Conservation (phyloP, 495 filamentous ascomycete genomes). For the Umbilicaria muhlenbergii region DNA sequence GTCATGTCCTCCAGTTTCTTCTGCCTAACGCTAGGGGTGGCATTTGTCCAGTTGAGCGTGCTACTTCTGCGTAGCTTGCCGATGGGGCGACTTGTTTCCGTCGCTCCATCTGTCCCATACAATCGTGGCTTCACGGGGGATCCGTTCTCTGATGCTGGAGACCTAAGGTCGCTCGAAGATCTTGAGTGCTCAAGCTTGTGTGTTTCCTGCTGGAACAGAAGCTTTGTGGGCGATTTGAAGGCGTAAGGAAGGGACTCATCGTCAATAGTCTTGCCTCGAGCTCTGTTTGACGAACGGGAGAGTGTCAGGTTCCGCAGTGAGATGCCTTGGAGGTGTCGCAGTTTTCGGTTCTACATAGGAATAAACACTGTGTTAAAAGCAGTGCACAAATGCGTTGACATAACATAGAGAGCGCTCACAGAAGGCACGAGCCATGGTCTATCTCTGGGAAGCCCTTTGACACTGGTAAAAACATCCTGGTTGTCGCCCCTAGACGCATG, state of each 20-base stretch:
- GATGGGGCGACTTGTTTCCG: conserved; percentile 13
- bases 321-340: conserved; percentile 78
- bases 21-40: conserved; percentile 53
- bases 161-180: conserved; percentile 55
- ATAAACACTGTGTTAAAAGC: conserved; percentile 5
- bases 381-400: conserved; percentile 7
- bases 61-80: conserved; percentile 42
- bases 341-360: conserved; percentile 54
- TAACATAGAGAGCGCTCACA: conserved; percentile 17
- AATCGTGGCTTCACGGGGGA: neutral
- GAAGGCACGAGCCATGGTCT: conserved; percentile 33
- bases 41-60: conserved; percentile 49
- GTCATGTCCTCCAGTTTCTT: conserved; percentile 60
- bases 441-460: conserved; percentile 18
- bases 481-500: too few relatives aligned
- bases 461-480: neutral
- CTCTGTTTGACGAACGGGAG: conserved; percentile 26
- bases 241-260: conserved; percentile 60
- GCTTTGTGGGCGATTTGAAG: conserved; percentile 55
- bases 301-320: conserved; percentile 75
- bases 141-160: conserved; percentile 8
- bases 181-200: conserved; percentile 47
- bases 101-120: conserved; percentile 1
- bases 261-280: conserved; percentile 63
- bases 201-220: conserved; percentile 41